Base-by-base conservation (phyloP, 2,329 filamentous ascomycete genomes). In the Camillea tinctor region DNA sequence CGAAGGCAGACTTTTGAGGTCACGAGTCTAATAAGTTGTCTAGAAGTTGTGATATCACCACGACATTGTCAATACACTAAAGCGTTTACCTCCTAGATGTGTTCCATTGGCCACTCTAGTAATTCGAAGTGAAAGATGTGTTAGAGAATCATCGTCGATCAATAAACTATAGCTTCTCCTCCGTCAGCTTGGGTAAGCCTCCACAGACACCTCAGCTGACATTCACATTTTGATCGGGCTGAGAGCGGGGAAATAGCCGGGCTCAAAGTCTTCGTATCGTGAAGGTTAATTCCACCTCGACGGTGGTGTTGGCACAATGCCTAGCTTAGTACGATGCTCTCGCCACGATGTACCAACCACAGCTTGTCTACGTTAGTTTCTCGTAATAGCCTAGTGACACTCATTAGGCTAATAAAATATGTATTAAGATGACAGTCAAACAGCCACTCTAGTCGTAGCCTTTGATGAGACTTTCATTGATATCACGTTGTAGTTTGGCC, bases 401-500 rank as follows among this genome's bases (percentile, higher is more conserved):
- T 44, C 11, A 4, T 11, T 44, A 15, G 7, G n/a, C 36, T 17
- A n/a, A 44, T 44, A 44, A 30, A 4, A 30, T 30, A 9, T 30
- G 26, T 30, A 30, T 9, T 30, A 30, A 7, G 26, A 30, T 30
- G 26, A 30, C 26, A 30, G 26, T 7, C 13, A 8, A 17, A 17
- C 44, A 19, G 9, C 44, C 21, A 50, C 19, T 50, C 19, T 21
- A 15, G 11, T 19, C 49, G 8, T 15, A 8, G 3, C 19, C 9
- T 22, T 50, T 19, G 13, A 21, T n/a, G 49, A 50, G 21, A n/a
- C 54, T 48, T 13, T 24, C 44, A 19, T 64, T 40, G 17, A 66
- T 24, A 20, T 61, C 60, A 5, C 51, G n/a, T 48, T 65, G 63
- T 19, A 67, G 21, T 44, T 58, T 66, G 11, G 63, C 61, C 9